These are phyloP conservation scores for Lachancea fermentati DNA, from an alignment of 805 yeast species.

Conservation along the genomic window DNA sequence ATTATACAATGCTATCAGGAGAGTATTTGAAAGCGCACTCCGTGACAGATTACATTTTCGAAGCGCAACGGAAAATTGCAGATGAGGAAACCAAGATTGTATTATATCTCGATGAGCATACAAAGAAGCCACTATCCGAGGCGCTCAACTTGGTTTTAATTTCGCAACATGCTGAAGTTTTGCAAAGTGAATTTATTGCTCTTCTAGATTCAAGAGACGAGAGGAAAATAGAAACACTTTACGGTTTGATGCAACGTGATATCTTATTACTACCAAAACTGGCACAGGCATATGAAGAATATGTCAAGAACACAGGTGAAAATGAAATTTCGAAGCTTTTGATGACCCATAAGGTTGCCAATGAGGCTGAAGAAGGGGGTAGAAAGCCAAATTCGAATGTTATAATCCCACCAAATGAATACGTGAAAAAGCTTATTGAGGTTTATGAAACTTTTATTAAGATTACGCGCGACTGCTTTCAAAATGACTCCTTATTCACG, in stretches of 20 bases:
- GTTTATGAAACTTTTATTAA: slow-evolving; percentile 57
- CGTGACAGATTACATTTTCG: slow-evolving; percentile 84
- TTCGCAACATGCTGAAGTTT: slow-evolving; percentile 65
- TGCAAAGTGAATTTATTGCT: slow-evolving; percentile 72
- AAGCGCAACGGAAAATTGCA: slow-evolving; percentile 73
- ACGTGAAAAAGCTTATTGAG: slow-evolving; percentile 68
- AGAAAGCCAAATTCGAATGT: slow-evolving; percentile 40
- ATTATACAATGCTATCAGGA: slow-evolving; percentile 52
- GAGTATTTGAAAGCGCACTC: slow-evolving; percentile 65
- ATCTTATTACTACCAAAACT: slow-evolving; percentile 74
- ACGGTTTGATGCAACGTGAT: slow-evolving; percentile 67
- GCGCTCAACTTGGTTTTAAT: slow-evolving; percentile 73
- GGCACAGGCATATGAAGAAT: slow-evolving; percentile 63
- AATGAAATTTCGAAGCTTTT: slow-evolving; percentile 23
- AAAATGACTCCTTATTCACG: slow-evolving; percentile 68
- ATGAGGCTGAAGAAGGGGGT: slow-evolving; percentile 15
- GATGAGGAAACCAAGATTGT: slow-evolving; percentile 80
- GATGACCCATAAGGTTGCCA: slow-evolving; percentile 14
- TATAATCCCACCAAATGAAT: slow-evolving; percentile 53
- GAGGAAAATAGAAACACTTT: slow-evolving; percentile 73
- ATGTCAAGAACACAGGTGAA: slow-evolving; percentile 62
- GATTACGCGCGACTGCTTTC: slow-evolving; percentile 38
- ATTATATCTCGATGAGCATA: slow-evolving; percentile 77
- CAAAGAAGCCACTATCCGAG: slow-evolving; percentile 70
- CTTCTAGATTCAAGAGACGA: slow-evolving; percentile 57